Evolutionary conservation across 768 basidiomycete species (phyloP).

Genomic region (Lentinula sp.): DNA sequence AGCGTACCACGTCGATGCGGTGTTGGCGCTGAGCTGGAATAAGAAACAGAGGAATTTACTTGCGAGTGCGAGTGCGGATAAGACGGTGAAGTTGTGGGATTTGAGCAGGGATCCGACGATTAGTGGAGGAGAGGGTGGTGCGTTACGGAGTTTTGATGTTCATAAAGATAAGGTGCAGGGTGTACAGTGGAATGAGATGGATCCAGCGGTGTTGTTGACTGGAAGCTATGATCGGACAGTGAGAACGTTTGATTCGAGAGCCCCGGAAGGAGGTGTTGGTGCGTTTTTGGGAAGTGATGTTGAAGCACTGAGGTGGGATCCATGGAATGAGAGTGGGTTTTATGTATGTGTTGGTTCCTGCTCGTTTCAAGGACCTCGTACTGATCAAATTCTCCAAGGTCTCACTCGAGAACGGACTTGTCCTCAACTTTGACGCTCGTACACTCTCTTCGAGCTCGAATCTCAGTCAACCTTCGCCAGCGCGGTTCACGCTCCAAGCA

Average conservation of each 20-base stretch:
- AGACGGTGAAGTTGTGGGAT: conserved; percentile 98
- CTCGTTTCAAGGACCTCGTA: too few species aligned
- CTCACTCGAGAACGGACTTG: conserved; percentile 89
- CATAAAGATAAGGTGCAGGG: conserved; percentile 95
- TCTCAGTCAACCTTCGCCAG: conserved; percentile 55
- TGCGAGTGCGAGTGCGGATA: conserved; percentile 89
- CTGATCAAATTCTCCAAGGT: conserved; percentile 43
- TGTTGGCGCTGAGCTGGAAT: conserved; percentile 94
- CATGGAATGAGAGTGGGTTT: conserved; percentile 84
- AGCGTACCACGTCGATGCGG: conserved; percentile 87
- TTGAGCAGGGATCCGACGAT: conserved; percentile 60
- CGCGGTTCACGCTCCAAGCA: conserved; percentile 85
- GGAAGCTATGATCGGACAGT: conserved; percentile 95
- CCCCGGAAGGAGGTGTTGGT: conserved; percentile 78
- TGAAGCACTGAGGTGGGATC: conserved; percentile 93
- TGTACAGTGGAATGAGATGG: conserved; percentile 89
- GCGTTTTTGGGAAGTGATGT: conserved; percentile 87
- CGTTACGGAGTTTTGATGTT: conserved; percentile 79
- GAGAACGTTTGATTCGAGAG: conserved; percentile 87
- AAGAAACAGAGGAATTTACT: conserved; percentile 82
- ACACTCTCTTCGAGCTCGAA: conserved; percentile 56
- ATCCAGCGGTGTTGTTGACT: conserved; percentile 86
- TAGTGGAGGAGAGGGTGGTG: conserved; percentile 43
- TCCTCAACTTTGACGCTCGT: conserved; percentile 88
- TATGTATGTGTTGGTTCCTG: conserved; percentile 49